Evolutionary conservation across 2,329 filamentous ascomycete species (phyloP).

Genomic region (Chaetomium strumarium): DNA sequence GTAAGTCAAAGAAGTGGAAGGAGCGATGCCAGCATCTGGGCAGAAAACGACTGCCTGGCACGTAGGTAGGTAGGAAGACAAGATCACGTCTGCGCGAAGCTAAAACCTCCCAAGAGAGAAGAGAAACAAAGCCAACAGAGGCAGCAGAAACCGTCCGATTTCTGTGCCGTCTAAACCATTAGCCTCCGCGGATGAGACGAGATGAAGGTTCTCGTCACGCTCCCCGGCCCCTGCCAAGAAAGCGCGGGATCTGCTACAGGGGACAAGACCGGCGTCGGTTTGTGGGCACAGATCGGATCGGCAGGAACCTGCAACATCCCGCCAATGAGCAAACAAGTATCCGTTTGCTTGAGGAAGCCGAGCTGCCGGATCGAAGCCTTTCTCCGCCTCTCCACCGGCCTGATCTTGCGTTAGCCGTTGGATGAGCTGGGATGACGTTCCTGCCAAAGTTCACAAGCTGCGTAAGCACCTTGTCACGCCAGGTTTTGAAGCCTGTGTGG

Average conservation of each 20-base stretch:
- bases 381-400: background rate
- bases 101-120: background rate
- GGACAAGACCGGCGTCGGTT: background rate
- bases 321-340: background rate
- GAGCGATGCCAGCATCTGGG: slow-evolving; percentile 11
- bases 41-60: background rate
- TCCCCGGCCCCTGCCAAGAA: background rate
- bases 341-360: background rate
- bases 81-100: background rate
- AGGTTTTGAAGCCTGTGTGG: slow-evolving; percentile 8
- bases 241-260: background rate
- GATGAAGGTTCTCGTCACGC: background rate
- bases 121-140: background rate
- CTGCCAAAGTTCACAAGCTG: background rate
- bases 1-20: background rate
- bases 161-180: too few species aligned
- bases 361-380: background rate
- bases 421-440: background rate
- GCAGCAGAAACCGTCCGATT: background rate
- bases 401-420: background rate
- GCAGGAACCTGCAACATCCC: background rate
- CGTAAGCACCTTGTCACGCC: background rate
- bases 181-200: too few species aligned
- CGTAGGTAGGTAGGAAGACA: too few species aligned
- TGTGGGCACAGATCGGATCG: background rate